Evolutionary conservation across 2,329 filamentous ascomycete genomes (phyloP), one percentile per base, ranked within the genome.

Genomic region (Claviceps pusilla): DNA sequence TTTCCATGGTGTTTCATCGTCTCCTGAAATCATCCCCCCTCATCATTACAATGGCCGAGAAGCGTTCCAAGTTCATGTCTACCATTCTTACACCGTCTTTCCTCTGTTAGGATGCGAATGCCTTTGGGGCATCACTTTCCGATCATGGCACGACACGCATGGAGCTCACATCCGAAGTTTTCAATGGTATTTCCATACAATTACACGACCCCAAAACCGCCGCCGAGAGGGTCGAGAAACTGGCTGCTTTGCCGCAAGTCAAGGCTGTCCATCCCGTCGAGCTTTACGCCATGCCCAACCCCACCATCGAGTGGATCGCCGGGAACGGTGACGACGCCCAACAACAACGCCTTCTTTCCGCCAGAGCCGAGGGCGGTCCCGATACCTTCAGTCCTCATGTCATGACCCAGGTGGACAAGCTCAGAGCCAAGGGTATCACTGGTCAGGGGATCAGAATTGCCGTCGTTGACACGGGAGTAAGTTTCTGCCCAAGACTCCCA

Each of bases 321-420:
- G 16, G 28, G 31, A 63, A 64, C 54, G 59, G 59, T 11, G 59
- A 64, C 54, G 56, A 58, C 43, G 54, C 61, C 29, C 58, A 62
- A 7, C 43, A 49, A 29, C 19, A 19, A 19, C 19, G 47, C 41
- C 35, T 58, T 56, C 5, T 55, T 59, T 3, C 51, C 56, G 14
- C 65, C 33, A 58, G 57, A 9, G 60, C 55, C 16, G 59, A 64
- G 10, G 54, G 57, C 5, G 33, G 43, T 6, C 48, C n/a, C 0
- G 72, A 76, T 55, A 69, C 64, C 0, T 76, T 74, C 56, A 66
- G 71, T n/a, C 71, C 76, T 1, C 77, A 80, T 52, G 61, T 76
- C 57, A 78, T 78, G 75, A 78, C 76, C 2, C 76, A 79, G 64
- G 72, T 80, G 19, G 73, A 78, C 62, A 73, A 74, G 69, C 67